These are phyloP conservation scores for Pleurotus citrinopileatus DNA, from an alignment of 768 basidiomycete genomes.

Conservation along the genomic window DNA sequence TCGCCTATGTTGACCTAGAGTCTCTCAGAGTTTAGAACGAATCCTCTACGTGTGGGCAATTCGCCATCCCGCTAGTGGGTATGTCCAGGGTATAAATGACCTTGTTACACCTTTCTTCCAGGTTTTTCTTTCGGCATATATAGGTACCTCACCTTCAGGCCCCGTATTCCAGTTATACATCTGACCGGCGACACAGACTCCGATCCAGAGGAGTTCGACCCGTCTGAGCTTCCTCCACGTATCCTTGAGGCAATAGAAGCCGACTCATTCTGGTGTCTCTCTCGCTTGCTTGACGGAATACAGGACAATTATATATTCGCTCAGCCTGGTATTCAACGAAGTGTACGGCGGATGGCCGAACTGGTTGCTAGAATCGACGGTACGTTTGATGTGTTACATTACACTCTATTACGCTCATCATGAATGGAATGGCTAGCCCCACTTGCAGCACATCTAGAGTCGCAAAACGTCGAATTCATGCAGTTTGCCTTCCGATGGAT, in stretches of 20 bases:
- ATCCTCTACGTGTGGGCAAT: slow-evolving; percentile 99
- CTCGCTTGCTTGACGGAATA: slow-evolving; percentile 92
- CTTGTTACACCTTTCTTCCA: slow-evolving; percentile 97
- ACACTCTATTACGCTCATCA: slow-evolving; percentile 2
- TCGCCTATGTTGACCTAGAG: slow-evolving; percentile 14
- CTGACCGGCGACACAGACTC: slow-evolving; percentile 61
- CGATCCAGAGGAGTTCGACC: slow-evolving; percentile 88
- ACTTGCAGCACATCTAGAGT: slow-evolving; percentile 79
- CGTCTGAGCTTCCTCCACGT: slow-evolving; percentile 62
- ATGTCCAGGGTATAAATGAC: slow-evolving; percentile 99
- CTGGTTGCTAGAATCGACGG: slow-evolving; percentile 89
- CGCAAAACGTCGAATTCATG: slow-evolving; percentile 97
- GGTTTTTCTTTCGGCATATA: slow-evolving; percentile 93
- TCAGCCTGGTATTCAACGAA: slow-evolving; percentile 94
- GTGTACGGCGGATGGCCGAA: slow-evolving; percentile 92
- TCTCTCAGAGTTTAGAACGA: slow-evolving; percentile 81
- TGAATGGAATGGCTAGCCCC: slow-evolving; percentile 50
- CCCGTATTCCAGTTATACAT: not conserved
- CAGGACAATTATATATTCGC: slow-evolving; percentile 98
- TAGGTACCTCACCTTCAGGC: slow-evolving; percentile 55
- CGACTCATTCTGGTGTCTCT: slow-evolving; percentile 98
- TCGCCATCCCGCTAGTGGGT: slow-evolving; percentile 96
- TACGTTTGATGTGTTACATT: slow-evolving; percentile 38
- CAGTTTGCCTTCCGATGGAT: slow-evolving; percentile 99
- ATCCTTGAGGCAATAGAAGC: slow-evolving; percentile 89